Conservation (phyloP, 495 filamentous ascomycete genomes). For the Cercophora scortea region DNA sequence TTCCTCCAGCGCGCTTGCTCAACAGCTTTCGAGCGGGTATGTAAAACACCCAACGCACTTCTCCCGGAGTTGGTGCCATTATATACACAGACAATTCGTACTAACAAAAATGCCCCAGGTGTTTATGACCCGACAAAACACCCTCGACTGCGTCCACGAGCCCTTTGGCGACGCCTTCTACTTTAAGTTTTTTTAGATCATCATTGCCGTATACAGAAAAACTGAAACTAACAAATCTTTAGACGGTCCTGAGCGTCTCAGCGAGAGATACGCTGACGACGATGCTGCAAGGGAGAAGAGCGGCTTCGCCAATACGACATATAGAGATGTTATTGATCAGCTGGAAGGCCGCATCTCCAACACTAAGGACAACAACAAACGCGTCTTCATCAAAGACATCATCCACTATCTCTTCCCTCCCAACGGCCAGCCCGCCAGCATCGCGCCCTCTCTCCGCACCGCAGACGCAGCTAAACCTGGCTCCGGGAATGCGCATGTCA, state of each 20-base stretch:
- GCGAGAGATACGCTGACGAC: conserved; percentile 66
- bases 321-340: conserved; percentile 62
- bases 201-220: no score
- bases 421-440: conserved; percentile 50
- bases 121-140: conserved; percentile 86
- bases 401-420: conserved; percentile 81
- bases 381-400: conserved; percentile 97
- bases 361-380: conserved; percentile 64
- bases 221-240: no score
- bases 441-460: conserved; percentile 63
- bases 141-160: conserved; percentile 79
- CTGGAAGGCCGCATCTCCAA: conserved; percentile 50
- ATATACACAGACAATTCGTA: background rate
- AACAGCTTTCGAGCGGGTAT: conserved; percentile 89
- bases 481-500: conserved; percentile 6
- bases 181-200: conserved; percentile 22
- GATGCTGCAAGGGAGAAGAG: conserved; percentile 57
- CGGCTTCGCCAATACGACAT: conserved; percentile 72
- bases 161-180: conserved; percentile 97
- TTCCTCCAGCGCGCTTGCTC: conserved; percentile 61
- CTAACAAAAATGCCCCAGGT: conserved; percentile 46
- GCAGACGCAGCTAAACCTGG: conserved; percentile 55
- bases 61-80: background rate
- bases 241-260: conserved; percentile 75
- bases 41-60: conserved; percentile 9